Evolutionary conservation across 257 asterid species (phyloP).

Genomic region (Ilex asprella): DNA sequence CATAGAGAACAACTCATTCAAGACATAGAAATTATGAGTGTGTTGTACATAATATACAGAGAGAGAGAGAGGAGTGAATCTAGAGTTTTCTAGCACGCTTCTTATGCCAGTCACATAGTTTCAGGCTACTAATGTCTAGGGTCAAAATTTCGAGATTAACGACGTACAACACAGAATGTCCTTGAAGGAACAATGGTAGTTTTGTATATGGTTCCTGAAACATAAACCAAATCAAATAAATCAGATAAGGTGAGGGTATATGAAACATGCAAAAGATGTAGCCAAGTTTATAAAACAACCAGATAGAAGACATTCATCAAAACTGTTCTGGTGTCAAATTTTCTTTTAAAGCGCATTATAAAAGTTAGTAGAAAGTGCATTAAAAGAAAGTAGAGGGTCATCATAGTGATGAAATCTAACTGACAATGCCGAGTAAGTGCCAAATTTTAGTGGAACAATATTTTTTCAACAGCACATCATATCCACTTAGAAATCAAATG

Average conservation of each 20-base stretch:
- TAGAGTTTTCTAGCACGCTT: too few species aligned
- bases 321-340: too few species aligned
- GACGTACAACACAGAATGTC: conserved; percentile 88
- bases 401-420: neutral
- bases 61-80: too few species aligned
- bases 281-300: conserved; percentile 9
- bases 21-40: too few species aligned
- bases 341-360: too few species aligned
- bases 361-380: too few species aligned
- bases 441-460: too few species aligned
- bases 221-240: conserved; percentile 8
- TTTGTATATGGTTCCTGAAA: conserved; percentile 74
- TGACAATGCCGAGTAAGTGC: neutral
- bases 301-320: neutral
- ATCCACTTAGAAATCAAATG: too few species aligned
- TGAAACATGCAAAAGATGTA: neutral
- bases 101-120: too few species aligned
- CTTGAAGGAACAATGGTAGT: conserved; percentile 80
- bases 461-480: too few species aligned
- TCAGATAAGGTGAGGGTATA: conserved; percentile 4
- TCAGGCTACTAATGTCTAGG: neutral
- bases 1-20: neutral
- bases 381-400: too few species aligned
- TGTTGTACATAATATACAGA: too few species aligned
- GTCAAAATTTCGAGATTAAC: conserved; percentile 8